Conservation (phyloP, 495 filamentous ascomycete genomes). For the Hyaloscypha hepaticicola region DNA sequence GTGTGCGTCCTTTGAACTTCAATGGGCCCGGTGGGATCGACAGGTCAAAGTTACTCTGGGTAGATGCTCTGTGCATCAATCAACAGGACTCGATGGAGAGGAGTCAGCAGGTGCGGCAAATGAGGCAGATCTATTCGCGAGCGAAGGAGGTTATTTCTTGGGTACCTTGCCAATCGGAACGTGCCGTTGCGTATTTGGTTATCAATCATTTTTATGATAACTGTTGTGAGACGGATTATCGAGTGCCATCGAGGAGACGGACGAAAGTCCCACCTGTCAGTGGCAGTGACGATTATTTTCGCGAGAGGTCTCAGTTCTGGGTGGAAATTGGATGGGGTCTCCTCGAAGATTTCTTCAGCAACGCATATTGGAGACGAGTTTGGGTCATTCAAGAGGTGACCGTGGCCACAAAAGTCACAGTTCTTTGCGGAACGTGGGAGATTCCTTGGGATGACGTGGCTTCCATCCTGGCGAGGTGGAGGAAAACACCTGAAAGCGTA, state of each 20-base stretch:
- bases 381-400: conserved; percentile 5
- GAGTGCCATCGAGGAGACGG: background rate
- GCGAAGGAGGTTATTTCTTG: background rate
- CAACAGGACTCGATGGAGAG: background rate
- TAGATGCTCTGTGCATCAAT: background rate
- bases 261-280: background rate
- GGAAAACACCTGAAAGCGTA: background rate
- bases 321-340: background rate
- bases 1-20: background rate
- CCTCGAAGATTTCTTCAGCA: background rate
- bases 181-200: background rate
- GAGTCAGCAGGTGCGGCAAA: background rate
- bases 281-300: background rate
- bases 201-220: background rate
- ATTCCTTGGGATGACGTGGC: background rate
- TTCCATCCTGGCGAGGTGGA: background rate
- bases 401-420: background rate
- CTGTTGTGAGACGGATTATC: no score
- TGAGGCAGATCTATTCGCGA: background rate
- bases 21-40: background rate
- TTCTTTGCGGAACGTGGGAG: background rate
- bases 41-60: background rate
- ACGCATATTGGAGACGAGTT: background rate
- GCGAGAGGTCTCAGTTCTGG: background rate
- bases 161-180: background rate